Base-by-base conservation (phyloP, 176 grass and related monocot species). In the Oryza meridionalis region DNA sequence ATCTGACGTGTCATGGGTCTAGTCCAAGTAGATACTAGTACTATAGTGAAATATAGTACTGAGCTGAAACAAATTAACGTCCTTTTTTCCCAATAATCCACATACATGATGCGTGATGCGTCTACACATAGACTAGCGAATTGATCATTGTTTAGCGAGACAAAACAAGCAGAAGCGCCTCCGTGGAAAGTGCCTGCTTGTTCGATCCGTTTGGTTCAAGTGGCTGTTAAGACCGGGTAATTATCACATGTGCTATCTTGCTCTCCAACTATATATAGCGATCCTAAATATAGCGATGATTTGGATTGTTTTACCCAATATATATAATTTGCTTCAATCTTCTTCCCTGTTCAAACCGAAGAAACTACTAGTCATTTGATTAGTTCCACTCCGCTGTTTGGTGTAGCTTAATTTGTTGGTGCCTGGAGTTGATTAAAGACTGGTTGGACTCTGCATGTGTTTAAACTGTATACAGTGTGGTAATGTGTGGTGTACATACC, bases 61-160 rank as follows among this genome's bases (percentile, higher is more conserved):
- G 64, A 64, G 17, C 50, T 64, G 9, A 13, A 35, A 47, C 76
- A 27, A 85, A 40, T 40, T 40, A 40, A 65, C 58, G 16, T 49
- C 53, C 42, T 42, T 73, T 1, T 16, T 17, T 31, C 15, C 58
- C 16, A 42, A 26, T 53, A n/a, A 26, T 72, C 45, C 38, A 65
- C 40, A 86, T 53, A 79, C 29, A 31, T 31, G 26, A 27, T 16
- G 67, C 37, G 35, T 22, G 15, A 72, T 7, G 66, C 24, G 37
- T 32, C 22, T 55, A 4, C 2, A 2, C 44, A 33, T 2, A 40
- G 38, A 40, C 38, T 40, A 40, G 6, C 53, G 26, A n/a, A 15
- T 26, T 35, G 66, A 85, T 78, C 69, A 40, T 67, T 80, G 59
- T 55, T 86, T 42, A 77, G 67, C 27, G 21, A 35, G 8, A 62